Evolutionary conservation across 2,329 filamentous ascomycete genomes (phyloP).

Genomic region (Dactylonectria estremocensis): DNA sequence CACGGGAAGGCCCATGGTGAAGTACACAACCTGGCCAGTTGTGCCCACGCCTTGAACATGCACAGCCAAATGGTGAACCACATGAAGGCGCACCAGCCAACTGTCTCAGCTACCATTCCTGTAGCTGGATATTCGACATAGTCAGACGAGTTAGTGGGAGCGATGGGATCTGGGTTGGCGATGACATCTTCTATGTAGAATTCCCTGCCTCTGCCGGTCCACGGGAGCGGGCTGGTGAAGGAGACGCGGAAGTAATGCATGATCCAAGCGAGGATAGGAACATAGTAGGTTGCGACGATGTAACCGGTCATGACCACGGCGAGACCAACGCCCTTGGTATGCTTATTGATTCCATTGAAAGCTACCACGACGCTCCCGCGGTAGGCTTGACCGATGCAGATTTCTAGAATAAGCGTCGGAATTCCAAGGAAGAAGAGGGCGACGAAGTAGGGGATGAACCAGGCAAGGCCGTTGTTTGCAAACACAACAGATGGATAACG

Average conservation of each 20-base stretch:
- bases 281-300: conserved; percentile 68
- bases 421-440: conserved; percentile 60
- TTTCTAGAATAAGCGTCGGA: conserved; percentile 67
- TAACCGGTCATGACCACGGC: conserved; percentile 65
- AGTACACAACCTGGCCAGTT: conserved; percentile 69
- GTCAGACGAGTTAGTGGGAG: neutral
- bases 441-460: conserved; percentile 21
- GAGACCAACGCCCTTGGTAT: conserved; percentile 67
- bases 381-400: conserved; percentile 77
- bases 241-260: conserved; percentile 70
- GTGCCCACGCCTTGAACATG: conserved; percentile 69
- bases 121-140: conserved; percentile 56
- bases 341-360: conserved; percentile 63
- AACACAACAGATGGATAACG: no score
- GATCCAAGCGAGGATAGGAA: conserved; percentile 68
- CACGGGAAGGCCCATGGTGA: conserved; percentile 70
- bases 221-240: conserved; percentile 67
- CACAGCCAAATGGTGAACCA: conserved; percentile 72
- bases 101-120: conserved; percentile 65
- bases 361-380: conserved; percentile 66
- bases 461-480: no score
- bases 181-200: conserved; percentile 64
- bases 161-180: conserved; percentile 26
- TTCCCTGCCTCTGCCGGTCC: conserved; percentile 60
- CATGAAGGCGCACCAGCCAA: conserved; percentile 68